These are phyloP conservation scores for Thermochaetoides thermophila DNA, from an alignment of 495 filamentous ascomycete species.

Conservation along the genomic window DNA sequence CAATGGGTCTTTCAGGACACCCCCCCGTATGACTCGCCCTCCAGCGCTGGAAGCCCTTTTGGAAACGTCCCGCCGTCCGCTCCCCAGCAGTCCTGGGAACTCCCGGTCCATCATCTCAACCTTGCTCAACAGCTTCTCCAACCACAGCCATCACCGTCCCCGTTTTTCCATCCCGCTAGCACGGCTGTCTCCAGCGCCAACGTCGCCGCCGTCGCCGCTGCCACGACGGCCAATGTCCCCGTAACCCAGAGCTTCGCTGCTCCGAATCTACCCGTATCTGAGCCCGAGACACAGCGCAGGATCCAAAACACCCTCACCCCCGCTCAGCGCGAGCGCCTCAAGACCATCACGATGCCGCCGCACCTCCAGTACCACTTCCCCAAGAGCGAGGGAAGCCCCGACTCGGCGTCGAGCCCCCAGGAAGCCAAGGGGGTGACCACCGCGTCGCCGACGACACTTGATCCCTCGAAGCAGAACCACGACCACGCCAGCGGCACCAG, in stretches of 20 bases:
- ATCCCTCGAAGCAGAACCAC: no score
- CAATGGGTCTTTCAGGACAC: constrained; percentile 31
- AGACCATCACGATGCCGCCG: constrained; percentile 41
- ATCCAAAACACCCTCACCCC: constrained; percentile 26
- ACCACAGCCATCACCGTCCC: background rate
- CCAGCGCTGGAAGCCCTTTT: constrained; percentile 10
- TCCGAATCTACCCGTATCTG: constrained; percentile 4
- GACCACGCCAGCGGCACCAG: no score
- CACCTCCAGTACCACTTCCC: constrained; percentile 40
- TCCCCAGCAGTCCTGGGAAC: constrained; percentile 15
- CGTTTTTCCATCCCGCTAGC: constrained; percentile 6
- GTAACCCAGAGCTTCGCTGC: constrained; percentile 3
- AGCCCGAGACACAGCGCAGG: constrained; percentile 9
- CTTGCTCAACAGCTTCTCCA: constrained; percentile 12
- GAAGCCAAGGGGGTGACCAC: constrained; percentile 27
- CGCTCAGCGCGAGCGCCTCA: constrained; percentile 38
- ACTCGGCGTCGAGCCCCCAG: constrained; percentile 25
- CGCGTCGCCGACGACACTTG: constrained; percentile 32
- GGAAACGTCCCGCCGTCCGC: constrained; percentile 2
- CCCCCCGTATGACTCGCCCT: constrained; percentile 27
- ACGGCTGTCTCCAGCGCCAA: constrained; percentile 6
- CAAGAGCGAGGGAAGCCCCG: constrained; percentile 31
- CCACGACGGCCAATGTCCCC: constrained; percentile 6
- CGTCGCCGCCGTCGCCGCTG: constrained; percentile 3
- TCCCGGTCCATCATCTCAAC: constrained; percentile 15